These are phyloP conservation scores for Pseudevernia furfuracea DNA, from an alignment of 495 filamentous ascomycete genomes.

Conservation along the genomic window DNA sequence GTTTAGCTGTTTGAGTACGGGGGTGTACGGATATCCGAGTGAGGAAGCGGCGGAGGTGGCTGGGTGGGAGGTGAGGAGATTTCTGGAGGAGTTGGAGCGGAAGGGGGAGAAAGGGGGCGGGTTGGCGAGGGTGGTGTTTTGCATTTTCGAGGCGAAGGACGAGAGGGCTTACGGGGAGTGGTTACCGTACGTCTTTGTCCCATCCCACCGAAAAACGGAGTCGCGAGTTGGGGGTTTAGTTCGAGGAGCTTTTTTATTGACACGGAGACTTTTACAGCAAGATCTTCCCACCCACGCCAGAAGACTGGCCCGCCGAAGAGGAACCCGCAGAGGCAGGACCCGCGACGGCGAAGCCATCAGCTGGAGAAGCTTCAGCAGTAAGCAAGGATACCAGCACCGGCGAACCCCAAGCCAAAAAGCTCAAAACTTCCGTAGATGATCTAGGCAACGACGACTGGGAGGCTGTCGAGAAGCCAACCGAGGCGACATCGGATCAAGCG, in stretches of 20 bases:
- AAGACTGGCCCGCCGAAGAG: conserved; percentile 22
- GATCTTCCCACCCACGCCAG: conserved; percentile 33
- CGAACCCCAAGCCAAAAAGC: conserved; percentile 32
- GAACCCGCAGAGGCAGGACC: conserved; percentile 14
- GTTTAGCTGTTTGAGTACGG: conserved; percentile 78
- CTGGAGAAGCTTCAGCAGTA: conserved; percentile 27
- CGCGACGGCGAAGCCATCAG: neutral
- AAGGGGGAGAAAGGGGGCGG: conserved; percentile 30
- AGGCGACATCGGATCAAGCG: conserved; percentile 7
- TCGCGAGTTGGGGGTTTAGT: neutral
- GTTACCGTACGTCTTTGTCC: conserved; percentile 58
- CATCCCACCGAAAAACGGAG: neutral
- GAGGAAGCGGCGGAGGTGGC: conserved; percentile 61
- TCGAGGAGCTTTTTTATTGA: neutral
- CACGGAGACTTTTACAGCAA: conserved; percentile 19
- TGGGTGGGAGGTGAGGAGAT: conserved; percentile 59
- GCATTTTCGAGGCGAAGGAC: conserved; percentile 73
- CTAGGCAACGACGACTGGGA: conserved; percentile 36
- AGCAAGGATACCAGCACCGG: conserved; percentile 20
- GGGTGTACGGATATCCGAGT: conserved; percentile 83
- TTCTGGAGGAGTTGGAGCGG: conserved; percentile 53
- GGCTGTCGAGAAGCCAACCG: conserved; percentile 31
- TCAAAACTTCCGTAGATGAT: conserved; percentile 22
- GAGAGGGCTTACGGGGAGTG: conserved; percentile 57
- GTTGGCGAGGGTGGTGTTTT: conserved; percentile 72